These are phyloP conservation scores for Calocera cornea DNA, from an alignment of 768 basidiomycete species.

Conservation along the genomic window DNA sequence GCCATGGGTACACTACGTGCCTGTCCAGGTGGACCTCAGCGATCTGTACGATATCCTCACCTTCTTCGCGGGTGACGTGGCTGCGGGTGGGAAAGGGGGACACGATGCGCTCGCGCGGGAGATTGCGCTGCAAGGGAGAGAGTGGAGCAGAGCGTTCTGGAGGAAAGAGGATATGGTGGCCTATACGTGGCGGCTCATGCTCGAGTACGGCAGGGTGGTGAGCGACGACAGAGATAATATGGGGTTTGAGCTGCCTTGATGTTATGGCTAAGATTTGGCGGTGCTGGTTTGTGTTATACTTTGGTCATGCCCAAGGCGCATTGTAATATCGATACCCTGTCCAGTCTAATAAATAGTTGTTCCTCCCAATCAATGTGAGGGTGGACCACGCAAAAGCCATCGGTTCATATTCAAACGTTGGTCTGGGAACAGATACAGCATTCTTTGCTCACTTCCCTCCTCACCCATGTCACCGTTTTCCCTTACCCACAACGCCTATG, in stretches of 20 bases:
- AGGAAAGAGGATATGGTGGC: slow-evolving; percentile 45
- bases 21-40: slow-evolving; percentile 45
- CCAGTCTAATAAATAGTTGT: too few relatives aligned
- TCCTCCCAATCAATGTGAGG: too few relatives aligned
- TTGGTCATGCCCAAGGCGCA: too few relatives aligned
- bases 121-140: slow-evolving; percentile 43
- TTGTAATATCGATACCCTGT: too few relatives aligned
- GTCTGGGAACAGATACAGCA: too few relatives aligned
- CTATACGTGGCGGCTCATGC: slow-evolving; percentile 41
- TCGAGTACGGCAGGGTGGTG: slow-evolving; percentile 44
- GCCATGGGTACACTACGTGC: slow-evolving; percentile 66
- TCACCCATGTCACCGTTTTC: too few relatives aligned
- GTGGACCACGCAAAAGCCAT: too few relatives aligned
- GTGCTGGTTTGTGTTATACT: too few relatives aligned
- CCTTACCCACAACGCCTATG: too few relatives aligned
- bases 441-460: too few relatives aligned
- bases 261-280: too few relatives aligned
- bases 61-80: slow-evolving; percentile 56
- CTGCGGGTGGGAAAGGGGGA: slow-evolving; percentile 34
- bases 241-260: slow-evolving; percentile 14
- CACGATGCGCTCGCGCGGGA: slow-evolving; percentile 46
- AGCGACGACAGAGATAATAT: slow-evolving; percentile 34
- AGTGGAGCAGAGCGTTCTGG: slow-evolving; percentile 48
- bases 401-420: too few relatives aligned
- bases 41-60: slow-evolving; percentile 57